These are phyloP conservation scores for Rhizodiscina lignyota DNA, from an alignment of 495 filamentous ascomycete genomes.

Conservation along the genomic window DNA sequence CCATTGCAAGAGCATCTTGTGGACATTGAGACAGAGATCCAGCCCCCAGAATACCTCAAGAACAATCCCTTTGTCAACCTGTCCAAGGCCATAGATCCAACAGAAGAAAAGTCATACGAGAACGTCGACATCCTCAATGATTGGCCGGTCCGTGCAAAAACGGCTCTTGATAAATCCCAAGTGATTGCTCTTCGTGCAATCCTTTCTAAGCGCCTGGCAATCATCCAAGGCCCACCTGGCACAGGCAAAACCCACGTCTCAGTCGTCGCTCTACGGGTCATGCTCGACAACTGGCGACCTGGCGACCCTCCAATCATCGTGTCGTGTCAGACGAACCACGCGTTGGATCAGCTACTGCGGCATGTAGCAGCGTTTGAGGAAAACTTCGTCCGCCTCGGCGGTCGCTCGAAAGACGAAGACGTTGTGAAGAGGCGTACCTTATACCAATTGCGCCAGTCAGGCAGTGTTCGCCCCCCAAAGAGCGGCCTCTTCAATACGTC, in stretches of 20 bases:
- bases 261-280: constrained; percentile 47
- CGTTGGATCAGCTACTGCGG: constrained; percentile 67
- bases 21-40: constrained; percentile 3
- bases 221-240: constrained; percentile 83
- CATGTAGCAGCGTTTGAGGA: constrained; percentile 48
- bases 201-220: constrained; percentile 53
- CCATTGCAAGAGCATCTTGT: constrained; percentile 1
- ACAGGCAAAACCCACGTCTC: constrained; percentile 81
- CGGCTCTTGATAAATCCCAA: constrained; percentile 51
- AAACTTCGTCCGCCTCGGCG: constrained; percentile 64
- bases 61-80: constrained; percentile 46
- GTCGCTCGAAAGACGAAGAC: constrained; percentile 46
- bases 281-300: constrained; percentile 42
- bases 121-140: constrained; percentile 30
- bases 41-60: constrained; percentile 7
- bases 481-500: neutral
- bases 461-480: neutral
- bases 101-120: constrained; percentile 13
- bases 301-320: constrained; percentile 59
- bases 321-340: constrained; percentile 84
- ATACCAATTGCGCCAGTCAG: constrained; percentile 36
- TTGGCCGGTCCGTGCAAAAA: constrained; percentile 25
- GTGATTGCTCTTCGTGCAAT: constrained; percentile 50
- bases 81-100: constrained; percentile 17
- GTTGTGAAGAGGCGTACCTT: constrained; percentile 50